These are phyloP conservation scores for Schizothecium vesticola DNA, from an alignment of 495 filamentous ascomycete species.

Conservation along the genomic window DNA sequence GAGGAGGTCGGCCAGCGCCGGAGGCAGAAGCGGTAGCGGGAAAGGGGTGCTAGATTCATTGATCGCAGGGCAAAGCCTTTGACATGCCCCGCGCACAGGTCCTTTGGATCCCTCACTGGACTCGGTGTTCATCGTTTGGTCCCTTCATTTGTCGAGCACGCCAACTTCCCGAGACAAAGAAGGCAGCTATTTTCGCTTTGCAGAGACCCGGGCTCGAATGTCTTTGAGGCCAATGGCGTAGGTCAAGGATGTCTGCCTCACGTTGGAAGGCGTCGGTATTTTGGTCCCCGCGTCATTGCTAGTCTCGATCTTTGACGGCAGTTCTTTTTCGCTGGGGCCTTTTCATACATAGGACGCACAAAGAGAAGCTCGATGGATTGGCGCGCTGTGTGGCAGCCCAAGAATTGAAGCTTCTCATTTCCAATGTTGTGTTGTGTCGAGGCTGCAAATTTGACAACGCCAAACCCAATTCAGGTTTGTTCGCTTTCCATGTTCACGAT, in stretches of 20 bases:
- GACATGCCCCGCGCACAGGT: no score
- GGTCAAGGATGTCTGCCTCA: not conserved
- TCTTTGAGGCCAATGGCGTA: not conserved
- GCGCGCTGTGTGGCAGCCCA: no score
- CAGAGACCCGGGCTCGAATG: not conserved
- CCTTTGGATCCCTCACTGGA: no score
- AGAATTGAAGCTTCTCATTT: not conserved
- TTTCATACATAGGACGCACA: not conserved
- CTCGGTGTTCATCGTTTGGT: not conserved
- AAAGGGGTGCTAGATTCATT: not conserved
- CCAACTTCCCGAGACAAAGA: not conserved
- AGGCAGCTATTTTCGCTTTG: not conserved
- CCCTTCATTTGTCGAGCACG: not conserved
- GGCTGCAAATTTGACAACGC: no score
- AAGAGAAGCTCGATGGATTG: not conserved
- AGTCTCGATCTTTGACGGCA: not conserved
- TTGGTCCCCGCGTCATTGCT: not conserved
- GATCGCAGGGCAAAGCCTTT: no score
- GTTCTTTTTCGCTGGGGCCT: no score
- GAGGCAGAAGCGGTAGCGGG: not conserved
- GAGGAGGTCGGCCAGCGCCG: not conserved
- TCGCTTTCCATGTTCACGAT: no score
- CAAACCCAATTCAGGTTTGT: no score
- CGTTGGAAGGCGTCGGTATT: not conserved
- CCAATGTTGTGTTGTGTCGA: not conserved